Base-by-base conservation (phyloP, 352 stramenopile genomes). In the Globisporangium paroecandrum region DNA sequence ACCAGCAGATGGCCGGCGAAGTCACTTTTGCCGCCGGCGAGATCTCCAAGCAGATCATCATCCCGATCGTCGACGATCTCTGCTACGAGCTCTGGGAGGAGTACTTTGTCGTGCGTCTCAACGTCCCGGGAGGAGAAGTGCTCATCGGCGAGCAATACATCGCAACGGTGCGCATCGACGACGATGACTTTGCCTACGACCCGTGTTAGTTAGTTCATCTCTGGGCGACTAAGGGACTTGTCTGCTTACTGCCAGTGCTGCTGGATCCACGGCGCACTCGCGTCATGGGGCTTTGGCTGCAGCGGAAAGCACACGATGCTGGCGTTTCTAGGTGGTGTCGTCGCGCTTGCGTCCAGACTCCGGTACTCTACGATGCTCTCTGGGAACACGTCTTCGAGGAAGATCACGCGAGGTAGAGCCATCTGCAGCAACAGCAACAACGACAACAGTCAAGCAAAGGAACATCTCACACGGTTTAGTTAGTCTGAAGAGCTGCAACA, bases 41-140 rank as follows among this genome's bases (percentile, higher is more conserved):
- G 58, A 90, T 77, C 7, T 87, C 88, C 57, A 90, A 90, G 32
- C 82, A 95, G 57, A 89, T 99, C 66, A 85, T 84, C 13, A 81
- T 98, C 29, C 78, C 83, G n/a, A 90, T 98, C 43, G 91, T 98
- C 59, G 94, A 99, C 68, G 95, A 99, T 75, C 78, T 80, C 27
- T 99, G 96, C 75, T 82, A 85, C 49, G 95, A 98, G 69, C 76
- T 69, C 27, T 84, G 89, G 70, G 74, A 91, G 13, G 87, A 98
- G 73, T 97, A 95, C 68, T 93, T 98, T 53, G 77, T 97, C 49
- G 78, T 99, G 25, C 95, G 90, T 0, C 77, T 99, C 24, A 89
- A 97, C 59, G 84, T 98, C 22, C 89, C 95, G 20, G 97, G 97
- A 0, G 94, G 90, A 3, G 90, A 95, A 22, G 75, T 84, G 5